Evolutionary conservation across 306 rosid species (phyloP).

Genomic region (Cyamopsis tetragonoloba): DNA sequence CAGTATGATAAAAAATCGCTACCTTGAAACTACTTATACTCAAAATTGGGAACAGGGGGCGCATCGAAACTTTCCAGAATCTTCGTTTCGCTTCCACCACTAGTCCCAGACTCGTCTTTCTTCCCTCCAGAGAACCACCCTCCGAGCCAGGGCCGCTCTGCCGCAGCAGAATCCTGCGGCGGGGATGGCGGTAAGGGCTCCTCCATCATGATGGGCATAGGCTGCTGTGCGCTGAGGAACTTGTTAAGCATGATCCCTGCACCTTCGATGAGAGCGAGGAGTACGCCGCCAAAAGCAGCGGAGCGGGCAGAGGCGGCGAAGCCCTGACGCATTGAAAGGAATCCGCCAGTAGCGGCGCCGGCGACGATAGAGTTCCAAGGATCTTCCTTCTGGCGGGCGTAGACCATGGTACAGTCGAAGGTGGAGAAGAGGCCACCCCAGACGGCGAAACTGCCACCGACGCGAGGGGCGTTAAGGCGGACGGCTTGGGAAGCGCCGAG

Average conservation of each 20-base stretch:
- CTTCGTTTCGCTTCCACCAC: conserved; percentile 58
- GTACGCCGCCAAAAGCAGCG: conserved; percentile 57
- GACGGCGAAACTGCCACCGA: conserved; percentile 74
- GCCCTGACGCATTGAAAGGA: conserved; percentile 79
- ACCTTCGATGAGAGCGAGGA: conserved; percentile 68
- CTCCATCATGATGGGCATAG: conserved; percentile 44
- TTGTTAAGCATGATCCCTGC: conserved; percentile 70
- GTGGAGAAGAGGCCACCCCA: conserved; percentile 80
- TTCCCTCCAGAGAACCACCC: conserved; percentile 52
- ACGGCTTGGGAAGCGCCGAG: conserved; percentile 66
- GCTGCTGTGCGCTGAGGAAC: conserved; percentile 49
- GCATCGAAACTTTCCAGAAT: conserved; percentile 79
- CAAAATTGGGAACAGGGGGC: conserved; percentile 67
- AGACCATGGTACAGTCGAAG: conserved; percentile 71
- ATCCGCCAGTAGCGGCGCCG: conserved; percentile 83
- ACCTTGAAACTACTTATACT: conserved; percentile 42
- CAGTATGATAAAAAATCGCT: not conserved
- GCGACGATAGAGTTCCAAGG: conserved; percentile 81
- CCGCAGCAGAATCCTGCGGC: not conserved
- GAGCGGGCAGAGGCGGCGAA: conserved; percentile 47
- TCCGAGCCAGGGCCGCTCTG: conserved; percentile 27
- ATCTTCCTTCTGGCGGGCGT: conserved; percentile 69
- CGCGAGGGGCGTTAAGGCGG: conserved; percentile 66
- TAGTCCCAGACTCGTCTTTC: conserved; percentile 32
- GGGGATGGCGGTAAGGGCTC: conserved; percentile 26